These are phyloP conservation scores for Pezizomycotina sp. DNA, from an alignment of 2,329 filamentous ascomycete genomes.

Conservation along the genomic window DNA sequence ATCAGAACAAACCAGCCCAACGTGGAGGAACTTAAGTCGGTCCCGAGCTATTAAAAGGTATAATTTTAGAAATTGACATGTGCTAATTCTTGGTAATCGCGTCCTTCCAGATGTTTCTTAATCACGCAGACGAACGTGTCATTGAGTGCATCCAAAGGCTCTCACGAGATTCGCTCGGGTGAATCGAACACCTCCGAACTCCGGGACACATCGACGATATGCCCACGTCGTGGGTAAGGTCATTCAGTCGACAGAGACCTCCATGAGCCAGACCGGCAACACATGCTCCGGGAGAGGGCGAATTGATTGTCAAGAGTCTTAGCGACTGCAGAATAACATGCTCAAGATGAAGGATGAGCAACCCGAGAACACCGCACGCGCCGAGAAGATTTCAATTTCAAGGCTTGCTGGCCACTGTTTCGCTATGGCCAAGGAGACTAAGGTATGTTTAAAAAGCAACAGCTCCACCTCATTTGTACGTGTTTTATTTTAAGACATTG, in stretches of 20 bases:
- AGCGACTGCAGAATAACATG: conserved; percentile 48
- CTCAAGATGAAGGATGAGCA: conserved; percentile 47
- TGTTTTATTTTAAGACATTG: too few relatives aligned
- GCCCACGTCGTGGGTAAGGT: conserved; percentile 54
- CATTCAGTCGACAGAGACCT: conserved; percentile 45
- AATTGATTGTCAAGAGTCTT: conserved; percentile 40
- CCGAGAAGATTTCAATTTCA: conserved; percentile 45
- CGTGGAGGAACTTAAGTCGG: conserved; percentile 16
- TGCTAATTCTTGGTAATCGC: conserved; percentile 20
- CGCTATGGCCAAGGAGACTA: conserved; percentile 65
- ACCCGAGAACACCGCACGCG: conserved; percentile 40
- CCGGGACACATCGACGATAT: conserved; percentile 49
- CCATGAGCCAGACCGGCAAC: conserved; percentile 37
- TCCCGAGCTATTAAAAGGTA: too few relatives aligned
- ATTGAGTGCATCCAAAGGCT: conserved; percentile 70
- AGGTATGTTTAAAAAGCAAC: conserved; percentile 37
- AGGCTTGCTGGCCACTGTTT: conserved; percentile 71
- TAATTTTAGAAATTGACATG: conserved; percentile 20
- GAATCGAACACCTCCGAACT: conserved; percentile 44
- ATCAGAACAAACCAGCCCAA: conserved; percentile 15
- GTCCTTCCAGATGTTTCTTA: conserved; percentile 49
- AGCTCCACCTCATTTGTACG: too few relatives aligned
- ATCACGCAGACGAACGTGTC: conserved; percentile 64
- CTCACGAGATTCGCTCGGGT: conserved; percentile 43
- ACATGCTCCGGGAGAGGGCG: conserved; percentile 37